Conservation (phyloP, 148 eudicot species). For the Silene uniflora region DNA sequence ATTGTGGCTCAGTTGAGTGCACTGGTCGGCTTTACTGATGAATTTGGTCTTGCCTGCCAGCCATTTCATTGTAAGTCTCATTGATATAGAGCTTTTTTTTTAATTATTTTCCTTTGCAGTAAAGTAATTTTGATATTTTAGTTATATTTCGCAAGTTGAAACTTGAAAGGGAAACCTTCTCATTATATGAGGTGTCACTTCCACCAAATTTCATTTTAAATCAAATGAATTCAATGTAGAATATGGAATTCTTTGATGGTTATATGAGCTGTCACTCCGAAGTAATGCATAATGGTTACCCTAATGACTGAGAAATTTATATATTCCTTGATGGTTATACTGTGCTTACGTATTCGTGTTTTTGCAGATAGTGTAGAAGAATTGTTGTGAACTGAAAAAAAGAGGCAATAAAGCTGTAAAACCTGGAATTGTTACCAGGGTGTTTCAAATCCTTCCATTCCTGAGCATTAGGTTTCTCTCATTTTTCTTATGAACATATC, state of each 20-base stretch:
- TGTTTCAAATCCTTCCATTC: not conserved
- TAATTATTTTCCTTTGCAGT: too few species aligned
- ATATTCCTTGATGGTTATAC: not conserved
- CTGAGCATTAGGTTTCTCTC: not conserved
- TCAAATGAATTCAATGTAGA: too few species aligned
- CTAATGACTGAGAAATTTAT: not conserved
- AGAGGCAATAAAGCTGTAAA: not conserved
- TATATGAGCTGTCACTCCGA: too few species aligned
- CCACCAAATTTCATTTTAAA: too few species aligned
- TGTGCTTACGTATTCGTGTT: not conserved
- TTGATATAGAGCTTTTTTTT: not conserved
- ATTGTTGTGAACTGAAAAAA: not conserved
- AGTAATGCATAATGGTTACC: not conserved
- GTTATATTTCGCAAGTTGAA: too few species aligned
- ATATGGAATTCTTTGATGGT: not conserved
- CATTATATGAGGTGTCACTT: too few species aligned
- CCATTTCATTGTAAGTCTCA: constrained; percentile 17
- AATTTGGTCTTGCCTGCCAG: constrained; percentile 10
- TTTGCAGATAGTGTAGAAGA: not conserved
- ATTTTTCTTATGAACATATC: not conserved
- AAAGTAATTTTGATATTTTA: too few species aligned
- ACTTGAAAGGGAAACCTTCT: too few species aligned
- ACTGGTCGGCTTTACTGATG: constrained; percentile 75
- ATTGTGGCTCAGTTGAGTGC: constrained; percentile 79
- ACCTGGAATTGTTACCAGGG: not conserved